phyloP scores from a whole-genome alignment of 306 rosid species.

The Benincasa hispida region DNA sequence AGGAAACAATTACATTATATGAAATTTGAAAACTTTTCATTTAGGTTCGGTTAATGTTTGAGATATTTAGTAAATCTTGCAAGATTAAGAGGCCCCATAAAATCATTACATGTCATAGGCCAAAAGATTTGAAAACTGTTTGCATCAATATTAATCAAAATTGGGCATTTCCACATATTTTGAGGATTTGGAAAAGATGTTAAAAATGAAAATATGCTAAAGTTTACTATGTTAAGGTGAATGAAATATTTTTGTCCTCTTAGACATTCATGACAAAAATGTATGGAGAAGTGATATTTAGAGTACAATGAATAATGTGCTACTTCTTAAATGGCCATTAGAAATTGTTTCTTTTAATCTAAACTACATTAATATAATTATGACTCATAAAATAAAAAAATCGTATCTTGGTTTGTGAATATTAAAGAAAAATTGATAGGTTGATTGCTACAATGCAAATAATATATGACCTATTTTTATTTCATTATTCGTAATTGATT shows the following conservation, averaged over 20 bases:
- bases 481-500: not conserved
- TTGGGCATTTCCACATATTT: slow-evolving; percentile 12
- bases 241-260: not conserved
- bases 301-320: too few species aligned
- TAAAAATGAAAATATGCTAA: not conserved
- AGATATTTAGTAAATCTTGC: slow-evolving; percentile 9
- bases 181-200: not conserved
- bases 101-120: slow-evolving; percentile 30
- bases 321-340: not conserved
- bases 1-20: slow-evolving; percentile 10
- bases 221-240: not conserved
- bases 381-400: not conserved
- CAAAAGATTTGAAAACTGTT: not conserved
- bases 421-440: not conserved
- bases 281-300: not conserved
- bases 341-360: not conserved
- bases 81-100: slow-evolving; percentile 30
- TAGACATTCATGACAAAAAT: not conserved
- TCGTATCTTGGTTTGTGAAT: not conserved
- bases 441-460: not conserved
- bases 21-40: slow-evolving; percentile 23
- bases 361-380: not conserved
- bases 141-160: not conserved
- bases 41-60: slow-evolving; percentile 14
- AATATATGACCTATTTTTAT: not conserved